phyloP scores from a whole-genome alignment of 208 protist species.

The Leishmania braziliensis region DNA sequence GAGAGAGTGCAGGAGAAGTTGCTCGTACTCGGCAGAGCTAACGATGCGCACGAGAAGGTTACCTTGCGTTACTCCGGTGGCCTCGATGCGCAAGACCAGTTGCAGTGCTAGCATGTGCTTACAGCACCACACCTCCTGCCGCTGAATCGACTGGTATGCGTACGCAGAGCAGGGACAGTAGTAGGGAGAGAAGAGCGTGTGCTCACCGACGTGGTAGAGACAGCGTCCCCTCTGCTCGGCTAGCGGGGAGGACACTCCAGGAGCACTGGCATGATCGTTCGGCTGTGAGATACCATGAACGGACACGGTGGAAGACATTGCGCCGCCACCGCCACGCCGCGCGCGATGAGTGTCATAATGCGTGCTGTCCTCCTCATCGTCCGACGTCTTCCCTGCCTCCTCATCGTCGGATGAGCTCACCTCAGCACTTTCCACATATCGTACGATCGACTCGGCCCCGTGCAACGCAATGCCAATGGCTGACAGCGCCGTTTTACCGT shows the following conservation, averaged over 20 bases:
- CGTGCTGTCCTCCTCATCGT: background rate
- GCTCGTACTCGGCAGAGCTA: constrained; percentile 24
- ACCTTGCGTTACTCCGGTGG: constrained; percentile 51
- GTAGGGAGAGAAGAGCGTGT: constrained; percentile 71
- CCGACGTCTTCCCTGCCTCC: background rate
- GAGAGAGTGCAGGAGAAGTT: constrained; percentile 23
- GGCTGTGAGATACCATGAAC: background rate
- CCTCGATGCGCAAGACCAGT: constrained; percentile 61
- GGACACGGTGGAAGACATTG: background rate
- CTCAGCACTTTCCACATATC: constrained; percentile 47
- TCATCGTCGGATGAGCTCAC: background rate
- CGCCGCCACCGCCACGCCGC: background rate
- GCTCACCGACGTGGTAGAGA: constrained; percentile 79
- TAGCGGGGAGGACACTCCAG: background rate
- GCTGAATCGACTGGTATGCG: constrained; percentile 69
- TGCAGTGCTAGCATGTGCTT: constrained; percentile 86
- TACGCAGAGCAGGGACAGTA: constrained; percentile 87
- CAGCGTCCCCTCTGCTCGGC: constrained; percentile 28
- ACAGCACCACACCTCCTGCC: constrained; percentile 76
- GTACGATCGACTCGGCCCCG: constrained; percentile 61
- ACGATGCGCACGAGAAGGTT: constrained; percentile 49
- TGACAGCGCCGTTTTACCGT: constrained; percentile 76
- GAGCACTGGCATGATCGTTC: background rate
- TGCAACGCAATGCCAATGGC: constrained; percentile 80
- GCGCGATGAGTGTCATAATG: background rate